Evolutionary conservation across 805 yeast species (phyloP).

Genomic region (Spathaspora gorwiae): DNA sequence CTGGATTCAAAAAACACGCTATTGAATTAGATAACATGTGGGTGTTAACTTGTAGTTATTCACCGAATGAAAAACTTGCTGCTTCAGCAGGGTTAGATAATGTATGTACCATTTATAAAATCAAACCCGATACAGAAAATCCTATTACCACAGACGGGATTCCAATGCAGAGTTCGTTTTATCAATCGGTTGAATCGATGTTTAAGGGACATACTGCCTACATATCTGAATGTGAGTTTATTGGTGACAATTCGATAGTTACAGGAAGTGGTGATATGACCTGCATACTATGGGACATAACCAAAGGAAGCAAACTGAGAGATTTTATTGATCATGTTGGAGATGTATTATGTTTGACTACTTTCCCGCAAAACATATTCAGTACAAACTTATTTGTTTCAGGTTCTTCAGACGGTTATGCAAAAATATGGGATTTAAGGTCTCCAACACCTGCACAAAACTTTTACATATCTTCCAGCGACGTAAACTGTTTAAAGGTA

Average conservation of each 20-base stretch:
- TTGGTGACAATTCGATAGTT: slow-evolving; percentile 51
- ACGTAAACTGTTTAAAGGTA: slow-evolving; percentile 55
- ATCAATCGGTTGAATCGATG: slow-evolving; percentile 41
- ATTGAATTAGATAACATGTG: slow-evolving; percentile 72
- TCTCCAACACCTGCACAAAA: slow-evolving; percentile 44
- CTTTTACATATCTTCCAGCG: slow-evolving; percentile 55
- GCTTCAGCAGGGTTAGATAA: slow-evolving; percentile 86
- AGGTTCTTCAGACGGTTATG: slow-evolving; percentile 66
- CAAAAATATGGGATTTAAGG: slow-evolving; percentile 63
- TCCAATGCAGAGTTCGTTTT: slow-evolving; percentile 11
- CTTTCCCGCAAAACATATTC: slow-evolving; percentile 15
- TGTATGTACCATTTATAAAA: slow-evolving; percentile 63
- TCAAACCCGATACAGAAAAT: slow-evolving; percentile 10
- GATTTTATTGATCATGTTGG: slow-evolving; percentile 67
- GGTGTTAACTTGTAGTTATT: slow-evolving; percentile 70
- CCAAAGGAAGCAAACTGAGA: slow-evolving; percentile 48
- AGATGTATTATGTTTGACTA: slow-evolving; percentile 53
- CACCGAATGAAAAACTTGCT: slow-evolving; percentile 60
- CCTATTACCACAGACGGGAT: slow-evolving; percentile 3
- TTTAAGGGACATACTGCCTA: slow-evolving; percentile 83
- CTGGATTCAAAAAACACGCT: slow-evolving; percentile 68
- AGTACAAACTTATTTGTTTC: slow-evolving; percentile 43
- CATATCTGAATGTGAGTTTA: slow-evolving; percentile 67
- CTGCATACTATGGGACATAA: slow-evolving; percentile 74
- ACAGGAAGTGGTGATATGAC: slow-evolving; percentile 85